These are phyloP conservation scores for Amanita polypyramis DNA, from an alignment of 768 basidiomycete genomes.

Conservation along the genomic window DNA sequence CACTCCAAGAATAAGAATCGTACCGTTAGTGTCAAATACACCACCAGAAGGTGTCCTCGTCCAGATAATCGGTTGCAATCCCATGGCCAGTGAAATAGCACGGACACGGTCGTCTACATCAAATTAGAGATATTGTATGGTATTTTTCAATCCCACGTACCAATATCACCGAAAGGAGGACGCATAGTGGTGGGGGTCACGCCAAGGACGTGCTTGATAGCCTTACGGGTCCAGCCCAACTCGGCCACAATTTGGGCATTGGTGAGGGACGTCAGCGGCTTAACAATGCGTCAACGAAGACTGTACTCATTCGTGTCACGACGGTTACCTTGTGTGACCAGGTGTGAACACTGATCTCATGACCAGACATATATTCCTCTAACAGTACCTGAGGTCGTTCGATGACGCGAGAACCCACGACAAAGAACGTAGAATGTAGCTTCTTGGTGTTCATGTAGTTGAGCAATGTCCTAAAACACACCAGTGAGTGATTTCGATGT, in stretches of 20 bases:
- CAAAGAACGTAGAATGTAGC: slow-evolving; percentile 82
- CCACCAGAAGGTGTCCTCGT: slow-evolving; percentile 45
- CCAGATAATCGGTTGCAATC: slow-evolving; percentile 87
- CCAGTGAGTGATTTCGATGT: slow-evolving; percentile 5
- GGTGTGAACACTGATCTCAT: slow-evolving; percentile 80
- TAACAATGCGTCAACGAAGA: slow-evolving; percentile 6
- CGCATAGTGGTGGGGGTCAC: slow-evolving; percentile 74
- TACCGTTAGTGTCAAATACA: slow-evolving; percentile 68
- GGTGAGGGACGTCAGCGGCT: slow-evolving; percentile 61
- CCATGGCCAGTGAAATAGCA: slow-evolving; percentile 85
- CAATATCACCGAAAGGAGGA: slow-evolving; percentile 77
- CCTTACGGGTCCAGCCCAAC: slow-evolving; percentile 84
- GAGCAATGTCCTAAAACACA: slow-evolving; percentile 45
- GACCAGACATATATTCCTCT: slow-evolving; percentile 71
- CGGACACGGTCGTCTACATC: slow-evolving; percentile 83
- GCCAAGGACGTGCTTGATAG: slow-evolving; percentile 67
- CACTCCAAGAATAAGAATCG: slow-evolving; percentile 2
- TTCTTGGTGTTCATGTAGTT: slow-evolving; percentile 56
- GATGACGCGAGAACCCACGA: slow-evolving; percentile 77
- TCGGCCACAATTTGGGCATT: slow-evolving; percentile 87
- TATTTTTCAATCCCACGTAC: slow-evolving; percentile 17
- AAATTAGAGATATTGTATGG: slow-evolving; percentile 1
- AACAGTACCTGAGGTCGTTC: slow-evolving; percentile 66
- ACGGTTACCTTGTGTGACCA: slow-evolving; percentile 71
- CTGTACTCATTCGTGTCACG: background rate